These are phyloP conservation scores for Chlamydomonas reinhardtii DNA, from an alignment of 163 green algal genomes.

Conservation along the genomic window DNA sequence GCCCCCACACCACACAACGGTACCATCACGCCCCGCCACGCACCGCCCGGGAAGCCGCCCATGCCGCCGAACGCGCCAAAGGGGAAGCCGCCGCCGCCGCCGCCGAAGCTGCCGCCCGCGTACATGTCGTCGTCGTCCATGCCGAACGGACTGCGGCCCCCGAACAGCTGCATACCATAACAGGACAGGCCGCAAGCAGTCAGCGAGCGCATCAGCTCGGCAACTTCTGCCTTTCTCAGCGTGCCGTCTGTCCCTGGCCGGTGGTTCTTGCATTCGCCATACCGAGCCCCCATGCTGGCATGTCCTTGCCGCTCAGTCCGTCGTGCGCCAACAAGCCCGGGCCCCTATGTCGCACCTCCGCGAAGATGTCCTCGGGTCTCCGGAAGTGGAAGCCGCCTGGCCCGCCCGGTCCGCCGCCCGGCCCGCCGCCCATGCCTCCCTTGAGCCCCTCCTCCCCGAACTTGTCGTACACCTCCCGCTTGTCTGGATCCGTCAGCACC, in stretches of 20 bases:
- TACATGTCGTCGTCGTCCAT: conserved; percentile 49
- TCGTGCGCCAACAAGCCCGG: too few relatives aligned
- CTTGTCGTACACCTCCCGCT: conserved; percentile 76
- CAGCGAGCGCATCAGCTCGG: too few relatives aligned
- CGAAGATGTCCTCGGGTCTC: conserved; percentile 84
- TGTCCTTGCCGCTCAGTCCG: too few relatives aligned
- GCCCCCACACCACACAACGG: neutral
- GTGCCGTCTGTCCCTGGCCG: too few relatives aligned
- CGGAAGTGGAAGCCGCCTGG: conserved; percentile 56
- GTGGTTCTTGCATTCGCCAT: too few relatives aligned
- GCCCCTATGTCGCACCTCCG: too few relatives aligned
- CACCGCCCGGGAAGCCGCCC: conserved; percentile 42
- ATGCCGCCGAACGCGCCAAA: conserved; percentile 59
- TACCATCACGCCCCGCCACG: neutral
- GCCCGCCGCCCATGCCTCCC: conserved; percentile 37
- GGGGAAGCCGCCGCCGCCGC: conserved; percentile 38
- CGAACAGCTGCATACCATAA: conserved; percentile 38
- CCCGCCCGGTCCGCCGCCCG: conserved; percentile 10
- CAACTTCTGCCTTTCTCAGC: too few relatives aligned
- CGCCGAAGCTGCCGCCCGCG: neutral
- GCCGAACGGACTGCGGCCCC: conserved; percentile 23
- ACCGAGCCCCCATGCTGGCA: too few relatives aligned
- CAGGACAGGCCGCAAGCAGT: neutral
- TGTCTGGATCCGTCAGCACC: conserved; percentile 89
- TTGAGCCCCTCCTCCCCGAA: conserved; percentile 95